These are phyloP conservation scores for Penicillium paxilli DNA, from an alignment of 495 filamentous ascomycete genomes.

Conservation along the genomic window DNA sequence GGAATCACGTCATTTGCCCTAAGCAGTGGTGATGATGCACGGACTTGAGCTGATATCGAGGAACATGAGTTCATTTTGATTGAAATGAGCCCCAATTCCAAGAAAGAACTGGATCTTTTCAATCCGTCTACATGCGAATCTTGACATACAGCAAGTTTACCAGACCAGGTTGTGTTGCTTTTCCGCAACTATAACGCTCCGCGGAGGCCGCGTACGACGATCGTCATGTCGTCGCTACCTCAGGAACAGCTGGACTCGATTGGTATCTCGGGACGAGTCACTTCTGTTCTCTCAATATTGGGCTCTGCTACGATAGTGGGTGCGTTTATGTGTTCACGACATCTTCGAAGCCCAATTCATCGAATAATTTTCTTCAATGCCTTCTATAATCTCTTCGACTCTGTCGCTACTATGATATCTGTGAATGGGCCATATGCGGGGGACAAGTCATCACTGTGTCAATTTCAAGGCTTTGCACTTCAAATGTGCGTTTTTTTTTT, in stretches of 20 bases:
- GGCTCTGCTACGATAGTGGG: constrained; percentile 41
- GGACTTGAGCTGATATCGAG: background rate
- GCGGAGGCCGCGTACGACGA: constrained; percentile 5
- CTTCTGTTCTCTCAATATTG: constrained; percentile 38
- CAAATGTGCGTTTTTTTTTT: constrained; percentile 37
- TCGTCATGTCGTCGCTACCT: constrained; percentile 23
- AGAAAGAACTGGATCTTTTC: too few relatives aligned
- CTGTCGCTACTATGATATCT: constrained; percentile 48
- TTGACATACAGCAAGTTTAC: background rate
- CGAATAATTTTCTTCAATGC: constrained; percentile 50
- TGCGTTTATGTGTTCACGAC: constrained; percentile 34
- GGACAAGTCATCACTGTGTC: constrained; percentile 39
- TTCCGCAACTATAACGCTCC: constrained; percentile 8
- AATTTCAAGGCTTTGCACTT: constrained; percentile 49
- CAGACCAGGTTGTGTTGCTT: background rate
- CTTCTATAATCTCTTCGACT: constrained; percentile 47
- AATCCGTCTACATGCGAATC: too few relatives aligned
- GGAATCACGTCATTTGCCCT: constrained; percentile 19
- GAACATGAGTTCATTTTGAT: background rate
- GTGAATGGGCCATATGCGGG: constrained; percentile 38
- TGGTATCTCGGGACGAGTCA: constrained; percentile 34
- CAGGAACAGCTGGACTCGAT: constrained; percentile 28
- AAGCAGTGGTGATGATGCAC: constrained; percentile 11
- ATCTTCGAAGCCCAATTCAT: constrained; percentile 49
- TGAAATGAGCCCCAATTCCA: background rate